Conservation (phyloP, 192 early-diverging fungal genomes). For the Fimicolochytrium jonesii region DNA sequence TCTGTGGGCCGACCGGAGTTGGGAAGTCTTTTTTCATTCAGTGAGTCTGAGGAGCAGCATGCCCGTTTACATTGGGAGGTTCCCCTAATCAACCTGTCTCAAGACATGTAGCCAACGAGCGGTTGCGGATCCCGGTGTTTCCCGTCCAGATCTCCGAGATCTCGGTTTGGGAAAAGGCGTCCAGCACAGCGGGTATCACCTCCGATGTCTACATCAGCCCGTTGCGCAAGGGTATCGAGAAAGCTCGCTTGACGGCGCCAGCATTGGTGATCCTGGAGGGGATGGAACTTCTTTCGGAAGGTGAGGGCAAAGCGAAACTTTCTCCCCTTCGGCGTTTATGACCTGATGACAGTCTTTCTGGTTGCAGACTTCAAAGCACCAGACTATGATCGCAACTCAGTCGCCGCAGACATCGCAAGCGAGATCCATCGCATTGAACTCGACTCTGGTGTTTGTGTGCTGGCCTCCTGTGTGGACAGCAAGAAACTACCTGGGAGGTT, state of each 20-base stretch:
- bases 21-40: slow-evolving; percentile 41
- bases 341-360: not conserved
- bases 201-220: slow-evolving; percentile 4
- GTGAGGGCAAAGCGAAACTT: too few species aligned
- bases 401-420: slow-evolving; percentile 12
- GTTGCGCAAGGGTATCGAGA: slow-evolving; percentile 25
- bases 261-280: slow-evolving; percentile 49
- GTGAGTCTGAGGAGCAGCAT: slow-evolving; percentile 31
- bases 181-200: not conserved
- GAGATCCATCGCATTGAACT: not conserved
- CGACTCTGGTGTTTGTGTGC: slow-evolving; percentile 12
- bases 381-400: slow-evolving; percentile 16
- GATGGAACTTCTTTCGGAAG: slow-evolving; percentile 46
- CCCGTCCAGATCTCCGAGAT: slow-evolving; percentile 8
- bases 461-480: slow-evolving; percentile 3
- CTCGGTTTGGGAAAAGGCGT: not conserved
- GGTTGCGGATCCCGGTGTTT: slow-evolving; percentile 5
- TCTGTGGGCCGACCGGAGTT: slow-evolving; percentile 42
- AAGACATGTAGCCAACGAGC: slow-evolving; percentile 2
- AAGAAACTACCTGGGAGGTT: not conserved
- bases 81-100: not conserved
- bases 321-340: not conserved
- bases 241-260: slow-evolving; percentile 41
- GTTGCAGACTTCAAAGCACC: slow-evolving; percentile 8
- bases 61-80: not conserved